Base-by-base conservation (phyloP, 1,284 basidiomycete species). In the Fomitopsis betulina region DNA sequence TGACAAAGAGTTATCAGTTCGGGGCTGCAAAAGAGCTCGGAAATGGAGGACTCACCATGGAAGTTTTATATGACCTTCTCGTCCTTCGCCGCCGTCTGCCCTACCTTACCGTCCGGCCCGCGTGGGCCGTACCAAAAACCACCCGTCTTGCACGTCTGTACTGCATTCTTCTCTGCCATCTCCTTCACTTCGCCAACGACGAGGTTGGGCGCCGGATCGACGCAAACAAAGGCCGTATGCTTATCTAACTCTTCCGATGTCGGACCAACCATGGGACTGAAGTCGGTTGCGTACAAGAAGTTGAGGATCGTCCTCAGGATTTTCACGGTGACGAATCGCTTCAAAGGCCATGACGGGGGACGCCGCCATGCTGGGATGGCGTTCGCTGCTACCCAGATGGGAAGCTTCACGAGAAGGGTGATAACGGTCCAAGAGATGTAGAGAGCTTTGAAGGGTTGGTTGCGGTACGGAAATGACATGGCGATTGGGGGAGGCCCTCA, bases 1-100 rank as follows among this genome's bases (percentile, higher is more conserved):
- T 3, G 13, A 35, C 13, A 9, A 35, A 35, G 3, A 12, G 35
- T 15, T 12, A 3, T 35, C 2, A 35, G 35, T 9, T 3, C 13
- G 8, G 2, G 8, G 13, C 35, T 15, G 3, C 12, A 12, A 10
- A 12, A 15, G 13, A 35, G 8, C 12, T 9, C 35, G 13, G n/a
- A 12, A 9, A 35, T 35, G 35, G 13, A 35, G 35, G 2, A 3
- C 42, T 43, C 27, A 65, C 65, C 64, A 51, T 64, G 65, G 21
- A 67, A 52, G 12, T 60, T 30, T 21, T 61, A 63, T 13, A 67
- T 54, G 43, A 65, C 60, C 53, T 56, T 62, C 53, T 67, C 65
- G 15, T 55, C 60, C 10, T 55, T 37, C 1, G 30, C 57, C 0
- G 65, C 58, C 47, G 71, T 61, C 39, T 77, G 67, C 5, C 71